These are phyloP conservation scores for Plasmodium inui DNA, from an alignment of 169 alveolate genomes.

Conservation along the genomic window DNA sequence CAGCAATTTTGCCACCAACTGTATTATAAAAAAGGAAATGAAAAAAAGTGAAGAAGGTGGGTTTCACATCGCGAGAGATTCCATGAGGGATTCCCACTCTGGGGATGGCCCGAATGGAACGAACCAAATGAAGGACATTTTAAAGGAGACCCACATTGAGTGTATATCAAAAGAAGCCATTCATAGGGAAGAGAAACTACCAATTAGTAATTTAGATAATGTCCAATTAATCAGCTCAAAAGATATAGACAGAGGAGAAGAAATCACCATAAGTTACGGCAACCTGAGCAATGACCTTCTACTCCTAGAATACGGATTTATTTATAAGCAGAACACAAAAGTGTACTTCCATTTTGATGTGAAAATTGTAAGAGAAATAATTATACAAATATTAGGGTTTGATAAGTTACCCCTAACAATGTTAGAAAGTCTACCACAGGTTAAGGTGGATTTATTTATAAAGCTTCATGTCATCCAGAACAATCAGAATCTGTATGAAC, in stretches of 20 bases:
- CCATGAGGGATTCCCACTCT: not conserved
- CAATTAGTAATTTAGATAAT: constrained; percentile 5
- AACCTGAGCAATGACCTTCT: constrained; percentile 53
- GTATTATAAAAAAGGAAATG: constrained; percentile 29
- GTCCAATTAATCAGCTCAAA: constrained; percentile 54
- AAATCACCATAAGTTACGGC: constrained; percentile 62
- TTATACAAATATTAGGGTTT: constrained; percentile 64
- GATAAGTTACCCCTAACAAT: constrained; percentile 59
- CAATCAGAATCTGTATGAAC: constrained; percentile 40
- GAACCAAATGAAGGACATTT: not conserved
- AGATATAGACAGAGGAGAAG: constrained; percentile 46
- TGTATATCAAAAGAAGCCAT: not conserved
- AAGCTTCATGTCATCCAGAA: constrained; percentile 6
- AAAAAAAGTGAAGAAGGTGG: not conserved
- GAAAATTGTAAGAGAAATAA: constrained; percentile 58
- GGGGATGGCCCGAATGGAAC: not conserved
- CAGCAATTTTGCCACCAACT: constrained; percentile 14
- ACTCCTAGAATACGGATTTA: constrained; percentile 70
- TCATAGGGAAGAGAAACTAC: not conserved
- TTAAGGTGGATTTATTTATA: constrained; percentile 44
- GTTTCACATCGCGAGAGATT: not conserved
- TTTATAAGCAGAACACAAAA: constrained; percentile 26
- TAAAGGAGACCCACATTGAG: not conserved
- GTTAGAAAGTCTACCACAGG: constrained; percentile 46
- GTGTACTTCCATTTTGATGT: constrained; percentile 66